A percentile compares a stretch with the other conserved stretches of the same genome.
phyloP scores from a whole-genome alignment of 2,329 filamentous ascomycete genomes.

The Hypoxylon sp. region DNA sequence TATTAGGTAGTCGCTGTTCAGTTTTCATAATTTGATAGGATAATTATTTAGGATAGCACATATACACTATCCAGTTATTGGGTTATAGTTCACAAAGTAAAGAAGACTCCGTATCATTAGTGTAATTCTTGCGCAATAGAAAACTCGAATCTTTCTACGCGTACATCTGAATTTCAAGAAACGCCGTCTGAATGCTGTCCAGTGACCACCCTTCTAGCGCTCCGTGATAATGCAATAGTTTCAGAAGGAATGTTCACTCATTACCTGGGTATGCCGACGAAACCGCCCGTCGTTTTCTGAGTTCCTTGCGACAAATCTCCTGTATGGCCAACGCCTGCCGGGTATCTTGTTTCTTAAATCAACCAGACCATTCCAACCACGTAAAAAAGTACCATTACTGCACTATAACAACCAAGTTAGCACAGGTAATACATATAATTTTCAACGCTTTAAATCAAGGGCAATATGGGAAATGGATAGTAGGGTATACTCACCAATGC shows the following conservation, averaged over 20 bases:
- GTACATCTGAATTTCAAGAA: constrained; percentile 12
- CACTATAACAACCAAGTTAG: constrained; percentile 41
- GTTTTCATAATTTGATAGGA: neutral
- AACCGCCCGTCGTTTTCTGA: constrained; percentile 25
- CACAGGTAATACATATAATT: neutral
- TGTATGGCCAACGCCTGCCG: constrained; percentile 44
- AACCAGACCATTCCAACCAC: constrained; percentile 35
- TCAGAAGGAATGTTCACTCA: constrained; percentile 17
- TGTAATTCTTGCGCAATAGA: constrained; percentile 1
- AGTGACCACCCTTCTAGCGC: constrained; percentile 14
- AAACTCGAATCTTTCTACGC: neutral
- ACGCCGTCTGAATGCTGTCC: constrained; percentile 36
- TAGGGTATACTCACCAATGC: constrained; percentile 46
- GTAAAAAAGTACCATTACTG: constrained; percentile 49
- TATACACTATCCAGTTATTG: neutral
- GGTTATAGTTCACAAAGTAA: neutral
- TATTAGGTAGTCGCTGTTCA: neutral
- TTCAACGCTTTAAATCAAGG: neutral
- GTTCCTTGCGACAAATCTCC: constrained; percentile 40
- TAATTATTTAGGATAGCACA: neutral
- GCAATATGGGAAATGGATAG: neutral
- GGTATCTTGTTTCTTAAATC: constrained; percentile 47
- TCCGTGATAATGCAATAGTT: constrained; percentile 37
- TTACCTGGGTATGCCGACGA: constrained; percentile 25
- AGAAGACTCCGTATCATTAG: neutral